Conservation (phyloP, 805 yeast species). For the Grigorovia humatica region DNA sequence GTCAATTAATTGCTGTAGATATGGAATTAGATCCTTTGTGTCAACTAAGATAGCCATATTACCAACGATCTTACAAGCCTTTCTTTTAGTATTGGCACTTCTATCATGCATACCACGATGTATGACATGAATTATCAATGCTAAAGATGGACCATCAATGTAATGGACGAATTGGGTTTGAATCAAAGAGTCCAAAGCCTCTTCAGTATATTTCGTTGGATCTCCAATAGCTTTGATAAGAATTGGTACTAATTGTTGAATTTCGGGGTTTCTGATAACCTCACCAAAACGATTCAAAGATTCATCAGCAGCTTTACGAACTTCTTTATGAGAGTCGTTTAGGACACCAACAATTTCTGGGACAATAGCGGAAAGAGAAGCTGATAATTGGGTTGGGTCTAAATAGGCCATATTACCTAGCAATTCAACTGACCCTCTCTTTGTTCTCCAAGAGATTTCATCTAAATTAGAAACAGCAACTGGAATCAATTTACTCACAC, state of each 20-base stretch:
- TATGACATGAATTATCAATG: constrained; percentile 86
- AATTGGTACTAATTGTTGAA: constrained; percentile 79
- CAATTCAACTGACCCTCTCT: constrained; percentile 92
- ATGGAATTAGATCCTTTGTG: constrained; percentile 73
- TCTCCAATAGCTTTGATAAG: constrained; percentile 90
- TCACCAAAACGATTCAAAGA: constrained; percentile 89
- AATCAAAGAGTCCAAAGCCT: constrained; percentile 74
- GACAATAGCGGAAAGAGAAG: constrained; percentile 79
- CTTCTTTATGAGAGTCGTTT: constrained; percentile 94
- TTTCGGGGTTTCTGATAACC: constrained; percentile 94
- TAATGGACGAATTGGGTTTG: constrained; percentile 93
- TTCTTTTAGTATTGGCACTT: constrained; percentile 84
- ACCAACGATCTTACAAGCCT: constrained; percentile 96
- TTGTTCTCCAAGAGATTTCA: constrained; percentile 90
- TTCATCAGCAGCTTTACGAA: constrained; percentile 86
- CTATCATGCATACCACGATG: constrained; percentile 93
- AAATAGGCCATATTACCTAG: constrained; percentile 97
- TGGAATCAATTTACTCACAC: constrained; percentile 86
- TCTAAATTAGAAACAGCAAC: constrained; percentile 77
- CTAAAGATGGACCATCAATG: constrained; percentile 95
- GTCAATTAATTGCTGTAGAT: constrained; percentile 61
- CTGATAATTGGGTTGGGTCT: constrained; percentile 87
- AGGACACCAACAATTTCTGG: constrained; percentile 95
- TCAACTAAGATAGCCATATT: constrained; percentile 96
- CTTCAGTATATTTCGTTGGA: constrained; percentile 83